Evolutionary conservation across 2,329 filamentous ascomycete genomes (phyloP), one percentile per base, ranked within the genome.

Genomic region (Cladosporium sp.): DNA sequence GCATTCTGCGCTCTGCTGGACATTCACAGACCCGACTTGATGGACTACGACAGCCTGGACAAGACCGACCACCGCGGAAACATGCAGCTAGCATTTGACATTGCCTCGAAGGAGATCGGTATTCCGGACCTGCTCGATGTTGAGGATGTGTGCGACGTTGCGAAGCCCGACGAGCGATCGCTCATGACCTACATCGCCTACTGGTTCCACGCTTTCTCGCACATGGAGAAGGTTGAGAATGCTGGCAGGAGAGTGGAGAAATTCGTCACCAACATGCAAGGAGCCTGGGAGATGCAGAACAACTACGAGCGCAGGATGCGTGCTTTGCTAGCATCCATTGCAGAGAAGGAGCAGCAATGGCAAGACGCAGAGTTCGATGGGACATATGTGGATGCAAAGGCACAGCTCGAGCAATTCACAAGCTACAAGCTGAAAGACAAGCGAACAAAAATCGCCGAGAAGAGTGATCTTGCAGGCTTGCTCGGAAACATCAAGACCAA

Each of bases 101-200:
- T 99, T 74, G 95, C 95, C 10, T 88, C 91, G 73, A 92, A 94
- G 77, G 95, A 98, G 81, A 98, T 99, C 74, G 95, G 95, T 59
- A 99, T 99, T 67, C 95, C 95, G 18, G 92, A 94, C 74, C 84
- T 99, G 77, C 86, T 99, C 67, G 95, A 99, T 78, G 95, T 98
- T 15, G 95, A 99, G 80, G 95, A 99, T 82, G 95, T 99, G 24
- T 97, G 92, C 78, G 95, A 99, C 77, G 94, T 99, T 32, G 87
- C 93, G 28, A 96, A 95, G 81, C 95, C 95, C 28, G 95, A 99
- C 77, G 95, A 99, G 80, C 90, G 92, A 73, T 96, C 92, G 78
- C 85, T 99, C 77, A 99, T 99, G 95, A 99, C 95, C 0, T 99
- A 99, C 79, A 99, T 99, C 74, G 95, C 95, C 70, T 99, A 99